These are phyloP conservation scores for Starmera amethionina DNA, from an alignment of 805 yeast genomes.

Conservation along the genomic window DNA sequence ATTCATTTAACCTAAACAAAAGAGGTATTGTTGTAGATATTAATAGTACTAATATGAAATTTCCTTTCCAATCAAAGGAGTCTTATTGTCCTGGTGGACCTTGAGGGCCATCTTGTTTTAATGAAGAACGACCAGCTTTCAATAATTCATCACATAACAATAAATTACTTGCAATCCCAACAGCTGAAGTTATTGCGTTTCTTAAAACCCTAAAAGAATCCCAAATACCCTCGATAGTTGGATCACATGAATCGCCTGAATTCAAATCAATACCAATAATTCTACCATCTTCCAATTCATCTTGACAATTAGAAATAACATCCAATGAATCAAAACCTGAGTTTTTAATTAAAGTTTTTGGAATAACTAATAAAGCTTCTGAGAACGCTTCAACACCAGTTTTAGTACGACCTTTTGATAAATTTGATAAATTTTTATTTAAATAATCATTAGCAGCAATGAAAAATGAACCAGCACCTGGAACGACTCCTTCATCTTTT, in stretches of 20 bases:
- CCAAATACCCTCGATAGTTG: conserved; percentile 91
- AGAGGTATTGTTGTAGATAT: no score
- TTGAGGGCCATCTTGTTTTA: conserved; percentile 47
- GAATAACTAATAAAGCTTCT: conserved; percentile 82
- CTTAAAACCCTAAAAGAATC: conserved; percentile 91
- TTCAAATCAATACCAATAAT: conserved; percentile 85
- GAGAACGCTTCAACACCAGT: conserved; percentile 91
- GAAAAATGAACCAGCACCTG: conserved; percentile 97
- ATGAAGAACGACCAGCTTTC: conserved; percentile 92
- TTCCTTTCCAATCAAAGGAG: no score
- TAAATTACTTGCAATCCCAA: conserved; percentile 88
- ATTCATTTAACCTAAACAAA: no score
- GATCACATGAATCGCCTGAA: conserved; percentile 94
- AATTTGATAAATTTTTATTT: conserved; percentile 37
- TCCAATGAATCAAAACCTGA: conserved; percentile 93
- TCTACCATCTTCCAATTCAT: conserved; percentile 71
- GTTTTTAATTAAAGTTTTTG: conserved; percentile 85
- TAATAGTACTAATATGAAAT: no score
- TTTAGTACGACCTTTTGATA: conserved; percentile 75
- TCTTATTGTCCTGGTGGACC: conserved; percentile 1
- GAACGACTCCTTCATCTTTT: conserved; percentile 75
- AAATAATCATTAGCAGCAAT: conserved; percentile 71
- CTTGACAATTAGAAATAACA: conserved; percentile 81
- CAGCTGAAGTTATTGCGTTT: conserved; percentile 85
- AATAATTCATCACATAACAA: conserved; percentile 91